Evolutionary conservation across 164 flowering plant genomes (phyloP), one percentile per base, ranked within the genome.

Genomic region (Aristolochia contorta): DNA sequence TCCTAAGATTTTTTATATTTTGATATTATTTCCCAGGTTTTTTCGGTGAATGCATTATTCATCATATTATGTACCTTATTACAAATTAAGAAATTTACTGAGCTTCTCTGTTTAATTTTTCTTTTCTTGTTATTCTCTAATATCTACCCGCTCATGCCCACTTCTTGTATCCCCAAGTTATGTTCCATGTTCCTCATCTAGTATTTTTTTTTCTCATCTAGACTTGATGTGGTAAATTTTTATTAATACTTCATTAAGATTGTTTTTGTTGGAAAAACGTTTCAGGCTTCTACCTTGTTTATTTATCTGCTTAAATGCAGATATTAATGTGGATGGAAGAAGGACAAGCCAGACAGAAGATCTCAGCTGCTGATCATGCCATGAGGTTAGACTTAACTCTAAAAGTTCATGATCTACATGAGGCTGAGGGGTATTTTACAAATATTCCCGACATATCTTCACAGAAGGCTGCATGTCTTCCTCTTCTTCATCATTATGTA

Each of bases 401-500:
- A 57, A 73, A 71, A 66, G 79, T 69, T 12, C 67, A 61, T 16
- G 62, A 72, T 49, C 25, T 77, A 54, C 51, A 16, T 6, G 72
- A 77, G 21, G 84, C 82, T 21, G 84, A 83, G 67, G 71, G 67
- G 52, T 81, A 78, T 69, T 85, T 80, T 64, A 57, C 30, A 22
- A 62, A 37, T 43, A 27, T 84, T 22, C 66, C 69, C 19, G 56
- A 61, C 60, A 43, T 62, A 12, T 67, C 75, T 47, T 65, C 75
- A 20, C 67, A 32, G 61, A 79, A 78, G 71, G 82, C 78, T 57
- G 78, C 81, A 12, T 80, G 69, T 63, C 47, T 77, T 10, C 78
- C 78, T 15, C 84, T 85, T 66, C 82, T 85, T 54, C 75, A 61
- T 57, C 72, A 70, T 54, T 83, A 80, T 68, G 82, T 77, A 12